Evolutionary conservation across 1,284 basidiomycete genomes (phyloP).

Genomic region (Heterobasidion parviporum): DNA sequence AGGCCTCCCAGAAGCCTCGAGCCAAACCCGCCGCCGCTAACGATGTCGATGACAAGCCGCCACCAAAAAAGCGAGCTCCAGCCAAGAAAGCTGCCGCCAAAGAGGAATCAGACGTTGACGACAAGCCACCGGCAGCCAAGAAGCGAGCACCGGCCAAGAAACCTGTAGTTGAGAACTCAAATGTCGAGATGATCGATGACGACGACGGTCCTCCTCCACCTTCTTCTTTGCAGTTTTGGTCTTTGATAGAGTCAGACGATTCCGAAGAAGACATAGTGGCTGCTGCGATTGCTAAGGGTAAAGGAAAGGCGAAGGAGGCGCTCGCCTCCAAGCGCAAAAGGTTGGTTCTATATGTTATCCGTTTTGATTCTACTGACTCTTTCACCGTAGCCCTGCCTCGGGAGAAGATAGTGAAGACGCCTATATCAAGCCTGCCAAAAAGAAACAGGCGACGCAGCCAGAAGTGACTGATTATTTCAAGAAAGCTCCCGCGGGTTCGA

Average conservation of each 20-base stretch:
- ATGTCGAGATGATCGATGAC: constrained; percentile 24
- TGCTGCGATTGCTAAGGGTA: constrained; percentile 25
- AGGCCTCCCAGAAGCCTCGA: constrained; percentile 12
- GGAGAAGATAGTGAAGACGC: constrained; percentile 35
- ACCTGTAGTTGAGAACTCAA: constrained; percentile 28
- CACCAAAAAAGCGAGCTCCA: constrained; percentile 13
- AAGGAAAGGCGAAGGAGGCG: constrained; percentile 26
- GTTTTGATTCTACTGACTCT: constrained; percentile 14
- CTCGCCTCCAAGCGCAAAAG: constrained; percentile 39
- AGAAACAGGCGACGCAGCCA: constrained; percentile 28
- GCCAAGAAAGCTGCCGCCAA: constrained; percentile 24
- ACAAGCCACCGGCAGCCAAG: constrained; percentile 13
- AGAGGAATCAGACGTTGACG: constrained; percentile 17
- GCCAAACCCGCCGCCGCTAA: constrained; percentile 8
- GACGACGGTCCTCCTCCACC: constrained; percentile 12
- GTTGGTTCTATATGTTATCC: constrained; percentile 10
- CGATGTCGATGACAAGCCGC: constrained; percentile 9
- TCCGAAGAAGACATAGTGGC: constrained; percentile 19
- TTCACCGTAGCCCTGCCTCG: constrained; percentile 11
- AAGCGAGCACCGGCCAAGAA: constrained; percentile 21
- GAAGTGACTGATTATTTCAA: constrained; percentile 54
- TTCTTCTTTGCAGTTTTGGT: too few species aligned
- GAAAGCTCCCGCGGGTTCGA: constrained; percentile 28
- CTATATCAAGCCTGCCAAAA: constrained; percentile 30
- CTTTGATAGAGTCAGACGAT: constrained; percentile 19